phyloP scores from a whole-genome alignment of 2,329 filamentous ascomycete species.

The Exophiala oligosperma region DNA sequence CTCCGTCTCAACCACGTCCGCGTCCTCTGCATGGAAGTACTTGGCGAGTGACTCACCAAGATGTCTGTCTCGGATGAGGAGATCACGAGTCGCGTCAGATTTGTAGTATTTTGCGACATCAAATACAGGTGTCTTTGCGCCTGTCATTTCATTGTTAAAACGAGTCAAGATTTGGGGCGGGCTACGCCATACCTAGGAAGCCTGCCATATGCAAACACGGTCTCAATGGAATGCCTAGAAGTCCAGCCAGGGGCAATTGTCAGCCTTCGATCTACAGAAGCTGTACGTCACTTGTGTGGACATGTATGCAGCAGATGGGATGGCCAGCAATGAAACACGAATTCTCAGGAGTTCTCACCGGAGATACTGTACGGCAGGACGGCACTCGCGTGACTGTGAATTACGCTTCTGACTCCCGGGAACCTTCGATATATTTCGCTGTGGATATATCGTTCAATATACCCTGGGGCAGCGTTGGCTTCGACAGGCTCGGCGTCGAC shows the following conservation, averaged over 20 bases:
- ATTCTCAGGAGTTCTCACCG: slow-evolving; percentile 14
- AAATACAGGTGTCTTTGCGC: slow-evolving; percentile 29
- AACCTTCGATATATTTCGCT: slow-evolving; percentile 48
- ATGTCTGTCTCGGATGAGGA: slow-evolving; percentile 39
- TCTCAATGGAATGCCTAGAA: slow-evolving; percentile 38
- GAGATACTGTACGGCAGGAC: slow-evolving; percentile 46
- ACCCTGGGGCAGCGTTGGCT: slow-evolving; percentile 40
- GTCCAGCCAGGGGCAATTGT: background rate
- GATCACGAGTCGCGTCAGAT: slow-evolving; percentile 34
- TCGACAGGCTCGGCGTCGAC: slow-evolving; percentile 44
- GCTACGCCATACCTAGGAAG: slow-evolving; percentile 38
- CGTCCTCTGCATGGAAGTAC: slow-evolving; percentile 28
- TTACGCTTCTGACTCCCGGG: slow-evolving; percentile 39
- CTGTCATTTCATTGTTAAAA: background rate
- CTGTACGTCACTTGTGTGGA: too few species aligned
- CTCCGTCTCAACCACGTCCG: background rate
- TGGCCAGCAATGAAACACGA: background rate
- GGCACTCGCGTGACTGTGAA: slow-evolving; percentile 48
- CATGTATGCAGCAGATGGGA: too few species aligned
- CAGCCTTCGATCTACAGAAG: too few species aligned
- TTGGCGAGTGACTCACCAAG: slow-evolving; percentile 39
- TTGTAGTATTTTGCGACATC: slow-evolving; percentile 35
- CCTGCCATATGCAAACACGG: slow-evolving; percentile 47
- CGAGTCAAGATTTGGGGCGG: background rate
- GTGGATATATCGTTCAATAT: slow-evolving; percentile 49